phyloP scores from a whole-genome alignment of 345 rosid species.

The Hibiscus tridactylites region DNA sequence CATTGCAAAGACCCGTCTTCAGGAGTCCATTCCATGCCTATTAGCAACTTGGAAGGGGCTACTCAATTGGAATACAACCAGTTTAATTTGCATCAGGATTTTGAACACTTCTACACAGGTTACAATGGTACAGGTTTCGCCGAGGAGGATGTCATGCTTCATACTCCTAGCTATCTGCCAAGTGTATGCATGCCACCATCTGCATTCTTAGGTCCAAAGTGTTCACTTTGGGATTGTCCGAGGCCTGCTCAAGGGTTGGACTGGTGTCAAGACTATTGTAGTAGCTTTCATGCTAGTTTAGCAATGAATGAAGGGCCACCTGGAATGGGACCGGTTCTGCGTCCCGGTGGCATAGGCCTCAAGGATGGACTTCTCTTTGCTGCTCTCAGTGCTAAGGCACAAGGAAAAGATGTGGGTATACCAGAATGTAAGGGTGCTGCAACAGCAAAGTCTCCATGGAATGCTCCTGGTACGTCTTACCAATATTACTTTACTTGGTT shows the following conservation, averaged over 20 bases:
- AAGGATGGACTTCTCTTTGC: conserved; percentile 89
- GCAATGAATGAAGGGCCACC: conserved; percentile 94
- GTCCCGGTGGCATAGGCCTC: conserved; percentile 93
- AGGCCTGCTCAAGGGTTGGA: conserved; percentile 87
- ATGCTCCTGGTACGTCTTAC: conserved; percentile 74
- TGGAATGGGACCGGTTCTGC: conserved; percentile 81
- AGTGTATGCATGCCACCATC: conserved; percentile 76
- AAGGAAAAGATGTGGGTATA: conserved; percentile 87
- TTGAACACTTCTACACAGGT: conserved; percentile 47
- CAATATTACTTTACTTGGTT: conserved; percentile 10
- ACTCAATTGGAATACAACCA: conserved; percentile 51
- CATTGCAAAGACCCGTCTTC: conserved; percentile 51
- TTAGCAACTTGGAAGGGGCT: conserved; percentile 39
- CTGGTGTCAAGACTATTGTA: conserved; percentile 90
- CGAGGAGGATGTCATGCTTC: conserved; percentile 47
- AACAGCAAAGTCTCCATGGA: conserved; percentile 98
- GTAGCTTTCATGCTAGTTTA: conserved; percentile 77
- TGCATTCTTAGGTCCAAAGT: conserved; percentile 94
- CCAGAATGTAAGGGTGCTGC: conserved; percentile 99
- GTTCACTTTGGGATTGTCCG: conserved; percentile 99
- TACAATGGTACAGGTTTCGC: conserved; percentile 25
- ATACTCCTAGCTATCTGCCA: conserved; percentile 51
- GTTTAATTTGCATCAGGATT: conserved; percentile 61
- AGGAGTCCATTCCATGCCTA: conserved; percentile 21
- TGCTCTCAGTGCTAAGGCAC: conserved; percentile 79